These are phyloP conservation scores for Nannochloropsis granulata DNA, from an alignment of 108 stramenopile genomes.

Conservation along the genomic window DNA sequence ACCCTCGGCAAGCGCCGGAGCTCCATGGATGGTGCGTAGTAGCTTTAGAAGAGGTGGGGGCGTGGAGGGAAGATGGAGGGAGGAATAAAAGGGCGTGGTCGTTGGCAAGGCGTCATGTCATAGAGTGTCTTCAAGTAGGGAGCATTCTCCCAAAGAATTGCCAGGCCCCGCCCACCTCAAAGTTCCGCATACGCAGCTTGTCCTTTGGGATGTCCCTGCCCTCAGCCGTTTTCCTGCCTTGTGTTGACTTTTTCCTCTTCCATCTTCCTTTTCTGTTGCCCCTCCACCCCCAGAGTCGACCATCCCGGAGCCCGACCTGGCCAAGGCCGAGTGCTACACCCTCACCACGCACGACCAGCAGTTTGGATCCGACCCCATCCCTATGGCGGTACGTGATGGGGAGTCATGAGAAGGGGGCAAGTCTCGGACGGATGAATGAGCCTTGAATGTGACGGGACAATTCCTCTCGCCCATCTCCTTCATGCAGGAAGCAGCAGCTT, in stretches of 20 bases:
- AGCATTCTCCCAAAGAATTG: no score
- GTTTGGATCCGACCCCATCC: constrained; percentile 39
- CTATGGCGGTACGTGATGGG: constrained; percentile 8
- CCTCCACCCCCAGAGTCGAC: neutral
- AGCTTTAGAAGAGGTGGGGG: no score
- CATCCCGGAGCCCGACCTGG: neutral
- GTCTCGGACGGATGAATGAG: neutral
- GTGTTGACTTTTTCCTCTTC: no score
- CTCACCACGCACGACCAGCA: constrained; percentile 35
- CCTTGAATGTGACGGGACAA: neutral
- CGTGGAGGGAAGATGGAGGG: no score
- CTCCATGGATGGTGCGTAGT: neutral
- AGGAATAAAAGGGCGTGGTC: no score
- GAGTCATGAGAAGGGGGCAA: neutral
- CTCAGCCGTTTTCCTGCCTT: no score
- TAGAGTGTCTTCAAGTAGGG: no score
- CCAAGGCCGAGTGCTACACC: constrained; percentile 26
- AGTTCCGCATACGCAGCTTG: no score
- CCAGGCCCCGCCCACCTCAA: no score
- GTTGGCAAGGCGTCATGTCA: no score
- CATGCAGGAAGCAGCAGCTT: neutral
- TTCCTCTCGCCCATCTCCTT: neutral
- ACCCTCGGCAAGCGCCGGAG: neutral
- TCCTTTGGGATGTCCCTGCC: no score
- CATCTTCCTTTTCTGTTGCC: no score